Evolutionary conservation across 179 eudicot species (phyloP).

Genomic region (Heliamphora pulchella): DNA sequence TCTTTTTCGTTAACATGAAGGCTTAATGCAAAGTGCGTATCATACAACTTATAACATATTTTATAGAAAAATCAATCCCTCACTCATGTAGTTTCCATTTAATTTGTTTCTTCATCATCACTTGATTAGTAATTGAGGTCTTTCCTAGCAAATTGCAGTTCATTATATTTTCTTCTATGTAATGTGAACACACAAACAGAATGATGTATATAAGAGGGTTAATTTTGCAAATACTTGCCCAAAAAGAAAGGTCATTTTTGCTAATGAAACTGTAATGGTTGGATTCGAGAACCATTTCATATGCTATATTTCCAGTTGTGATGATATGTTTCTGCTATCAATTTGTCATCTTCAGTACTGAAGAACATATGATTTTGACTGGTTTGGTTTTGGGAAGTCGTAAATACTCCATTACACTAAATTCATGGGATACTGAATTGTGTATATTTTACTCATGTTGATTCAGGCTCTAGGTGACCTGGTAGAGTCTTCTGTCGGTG

Average conservation of each 20-base stretch:
- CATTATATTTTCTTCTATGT: not conserved
- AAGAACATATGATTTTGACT: not conserved
- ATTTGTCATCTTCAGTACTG: not conserved
- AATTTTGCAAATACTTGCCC: not conserved
- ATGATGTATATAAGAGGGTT: not conserved
- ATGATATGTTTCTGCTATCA: not conserved
- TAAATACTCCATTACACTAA: not conserved
- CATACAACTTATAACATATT: no score
- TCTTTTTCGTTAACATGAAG: no score
- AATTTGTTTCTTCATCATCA: not conserved
- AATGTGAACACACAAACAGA: not conserved
- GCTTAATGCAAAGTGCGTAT: no score
- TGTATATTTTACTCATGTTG: slow-evolving; percentile 8
- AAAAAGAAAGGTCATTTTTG: no score
- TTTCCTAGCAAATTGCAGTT: not conserved
- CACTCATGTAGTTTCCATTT: not conserved
- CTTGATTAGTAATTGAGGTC: not conserved
- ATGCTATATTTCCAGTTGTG: not conserved
- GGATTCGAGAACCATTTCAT: not conserved
- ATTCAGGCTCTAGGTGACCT: slow-evolving; percentile 91
- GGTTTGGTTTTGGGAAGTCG: not conserved
- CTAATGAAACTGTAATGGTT: not conserved
- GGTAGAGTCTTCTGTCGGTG: slow-evolving; percentile 90
- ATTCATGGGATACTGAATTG: not conserved
- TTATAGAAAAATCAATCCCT: not conserved